Conservation (phyloP, 1,139 yeast species). For the Arxiozyma bovina region DNA sequence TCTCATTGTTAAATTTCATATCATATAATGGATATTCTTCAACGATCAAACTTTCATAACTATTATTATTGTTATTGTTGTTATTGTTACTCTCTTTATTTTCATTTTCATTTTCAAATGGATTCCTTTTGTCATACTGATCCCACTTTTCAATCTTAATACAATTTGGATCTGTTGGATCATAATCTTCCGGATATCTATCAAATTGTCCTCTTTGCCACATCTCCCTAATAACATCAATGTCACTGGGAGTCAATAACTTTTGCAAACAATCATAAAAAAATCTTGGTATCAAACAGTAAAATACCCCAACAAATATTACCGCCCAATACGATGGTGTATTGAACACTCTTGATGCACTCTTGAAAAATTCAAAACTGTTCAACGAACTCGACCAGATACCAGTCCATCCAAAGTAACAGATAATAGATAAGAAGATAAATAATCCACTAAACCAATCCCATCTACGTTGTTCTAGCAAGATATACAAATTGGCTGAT, state of each 20-base stretch:
- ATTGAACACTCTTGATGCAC: conserved; percentile 68
- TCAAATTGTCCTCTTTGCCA: conserved; percentile 50
- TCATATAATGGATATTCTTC: conserved; percentile 2
- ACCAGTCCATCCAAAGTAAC: conserved; percentile 84
- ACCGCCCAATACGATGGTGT: conserved; percentile 78
- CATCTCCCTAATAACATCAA: conserved; percentile 81
- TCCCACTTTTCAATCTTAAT: background rate
- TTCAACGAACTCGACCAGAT: conserved; percentile 62
- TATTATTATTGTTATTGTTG: background rate
- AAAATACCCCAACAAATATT: conserved; percentile 57
- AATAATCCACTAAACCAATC: conserved; percentile 78
- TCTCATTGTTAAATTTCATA: background rate
- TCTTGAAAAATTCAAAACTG: conserved; percentile 66
- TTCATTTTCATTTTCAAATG: conserved; percentile 1
- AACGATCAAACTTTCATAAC: background rate
- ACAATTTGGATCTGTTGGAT: conserved; percentile 51
- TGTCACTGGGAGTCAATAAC: conserved; percentile 61
- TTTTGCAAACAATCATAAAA: conserved; percentile 53
- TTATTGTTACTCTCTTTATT: conserved; percentile 5
- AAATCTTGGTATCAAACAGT: conserved; percentile 73
- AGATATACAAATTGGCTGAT: conserved; percentile 69
- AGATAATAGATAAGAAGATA: conserved; percentile 51
- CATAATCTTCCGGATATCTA: conserved; percentile 49
- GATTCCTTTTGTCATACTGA: background rate
- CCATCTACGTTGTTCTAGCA: conserved; percentile 85